A percentile compares a stretch with the other conserved stretches of the same genome.
phyloP scores from a whole-genome alignment of 2,329 filamentous ascomycete genomes.

The Trichophyton benhamiae region DNA sequence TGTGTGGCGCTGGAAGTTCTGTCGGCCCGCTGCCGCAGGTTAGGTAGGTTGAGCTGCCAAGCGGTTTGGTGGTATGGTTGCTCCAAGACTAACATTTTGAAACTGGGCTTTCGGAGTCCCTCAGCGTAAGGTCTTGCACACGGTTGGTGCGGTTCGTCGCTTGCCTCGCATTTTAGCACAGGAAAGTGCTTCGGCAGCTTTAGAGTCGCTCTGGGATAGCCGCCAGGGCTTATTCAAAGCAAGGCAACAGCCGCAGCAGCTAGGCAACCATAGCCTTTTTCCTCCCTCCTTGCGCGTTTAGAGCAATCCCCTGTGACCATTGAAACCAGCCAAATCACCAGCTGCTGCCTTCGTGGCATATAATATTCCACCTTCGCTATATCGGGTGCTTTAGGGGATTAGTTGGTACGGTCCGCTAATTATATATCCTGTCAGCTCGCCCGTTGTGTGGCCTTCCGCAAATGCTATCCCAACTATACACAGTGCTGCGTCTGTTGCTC shows the following conservation, averaged over 20 bases:
- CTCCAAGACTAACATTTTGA: too few species aligned
- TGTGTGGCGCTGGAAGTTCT: too few species aligned
- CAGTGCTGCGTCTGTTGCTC: conserved; percentile 8
- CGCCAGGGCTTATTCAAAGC: background rate
- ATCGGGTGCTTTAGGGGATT: background rate
- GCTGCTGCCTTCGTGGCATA: background rate
- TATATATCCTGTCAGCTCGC: background rate
- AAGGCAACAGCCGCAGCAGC: background rate
- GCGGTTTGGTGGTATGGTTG: too few species aligned
- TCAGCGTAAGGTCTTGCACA: background rate
- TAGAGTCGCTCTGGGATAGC: background rate
- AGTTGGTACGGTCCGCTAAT: background rate
- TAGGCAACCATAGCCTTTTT: background rate
- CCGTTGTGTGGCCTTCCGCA: background rate
- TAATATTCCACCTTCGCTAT: background rate
- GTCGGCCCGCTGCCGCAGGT: too few species aligned
- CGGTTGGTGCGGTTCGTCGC: background rate
- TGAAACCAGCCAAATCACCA: background rate
- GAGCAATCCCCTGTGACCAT: background rate
- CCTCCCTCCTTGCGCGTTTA: background rate
- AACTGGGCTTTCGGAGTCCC: too few species aligned
- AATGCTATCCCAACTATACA: conserved; percentile 7
- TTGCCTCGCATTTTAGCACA: background rate
- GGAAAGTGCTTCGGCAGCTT: background rate
- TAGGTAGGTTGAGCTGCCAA: too few species aligned